Base-by-base conservation (phyloP, 23 red algal genomes). In the Cyanidiococcus yangmingshanensis region DNA sequence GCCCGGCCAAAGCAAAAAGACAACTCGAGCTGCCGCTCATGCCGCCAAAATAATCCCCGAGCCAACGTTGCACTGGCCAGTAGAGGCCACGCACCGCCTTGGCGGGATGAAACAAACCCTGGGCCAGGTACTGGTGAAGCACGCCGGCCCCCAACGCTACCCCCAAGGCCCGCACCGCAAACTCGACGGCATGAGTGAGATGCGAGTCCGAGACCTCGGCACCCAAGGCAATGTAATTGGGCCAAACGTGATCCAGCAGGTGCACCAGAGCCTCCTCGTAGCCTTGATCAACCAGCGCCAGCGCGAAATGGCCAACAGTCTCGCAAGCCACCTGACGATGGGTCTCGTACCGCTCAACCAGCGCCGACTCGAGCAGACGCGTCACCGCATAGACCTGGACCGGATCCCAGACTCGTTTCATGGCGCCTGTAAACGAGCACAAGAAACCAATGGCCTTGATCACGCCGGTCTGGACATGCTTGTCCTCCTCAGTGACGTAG, bases 401-500 rank as follows among this genome's bases (percentile, higher is more conserved):
- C 31, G 79, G 82, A 38, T 79, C 79, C 78, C 78, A 83, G 16
- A 75, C 37, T n/a, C 16, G 16, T 16, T 57, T 16, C n/a, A 15
- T n/a, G 39, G 45, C 76, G 29, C 92, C 74, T 34, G 90, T 87
- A 41, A 88, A 96, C 76, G 90, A 83, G 75, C 87, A 96, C 30
- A 96, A 76, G 77, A 96, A 96, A 21, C 87, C 84, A 0, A 96
- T 36, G 0, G 87, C 85, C 58, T 96, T 96, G 32, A 96, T 74
- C 26, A 96, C 89, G 38, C 92, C 92, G 79, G 85, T 96, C 54
- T 96, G 92, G 36, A 90, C 92, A 58, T 96, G 81, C 67, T 90
- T 57, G 27, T 90, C 92, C 0, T 87, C 86, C 58, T 83, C 90
- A 35, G 87, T 83, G 50, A 57, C 16, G 79, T 96, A 96, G 67